Evolutionary conservation across 2,329 filamentous ascomycete genomes (phyloP).

Genomic region (Trichoderma breve): DNA sequence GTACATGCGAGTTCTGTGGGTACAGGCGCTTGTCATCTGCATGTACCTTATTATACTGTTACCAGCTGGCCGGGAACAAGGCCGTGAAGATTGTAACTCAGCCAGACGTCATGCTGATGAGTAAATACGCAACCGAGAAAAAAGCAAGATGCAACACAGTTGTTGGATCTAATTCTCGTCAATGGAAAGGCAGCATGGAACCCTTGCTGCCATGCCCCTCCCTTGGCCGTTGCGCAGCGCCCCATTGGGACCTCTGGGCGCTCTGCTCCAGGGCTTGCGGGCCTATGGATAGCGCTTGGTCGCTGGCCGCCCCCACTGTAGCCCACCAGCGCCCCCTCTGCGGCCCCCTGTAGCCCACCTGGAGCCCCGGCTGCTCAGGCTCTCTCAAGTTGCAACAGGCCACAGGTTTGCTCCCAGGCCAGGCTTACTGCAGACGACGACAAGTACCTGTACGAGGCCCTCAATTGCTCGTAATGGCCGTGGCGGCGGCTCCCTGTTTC

Average conservation of each 20-base stretch:
- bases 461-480: neutral
- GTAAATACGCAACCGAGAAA: neutral
- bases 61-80: neutral
- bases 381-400: neutral
- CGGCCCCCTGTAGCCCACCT: conserved; percentile 3
- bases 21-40: neutral
- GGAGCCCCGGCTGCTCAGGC: neutral
- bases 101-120: neutral
- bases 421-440: neutral
- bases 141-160: neutral
- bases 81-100: neutral
- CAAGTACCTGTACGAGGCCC: neutral
- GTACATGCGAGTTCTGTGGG: neutral
- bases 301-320: conserved; percentile 5
- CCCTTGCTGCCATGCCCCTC: neutral
- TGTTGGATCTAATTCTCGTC: neutral
- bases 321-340: neutral
- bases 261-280: conserved; percentile 5
- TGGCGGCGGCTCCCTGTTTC: neutral
- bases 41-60: neutral
- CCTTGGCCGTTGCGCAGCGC: neutral
- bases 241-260: conserved; percentile 6
- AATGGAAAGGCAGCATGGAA: neutral
- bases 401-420: neutral
- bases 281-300: conserved; percentile 5